Base-by-base conservation (phyloP, 495 filamentous ascomycete genomes). In the Xylaria scruposa region DNA sequence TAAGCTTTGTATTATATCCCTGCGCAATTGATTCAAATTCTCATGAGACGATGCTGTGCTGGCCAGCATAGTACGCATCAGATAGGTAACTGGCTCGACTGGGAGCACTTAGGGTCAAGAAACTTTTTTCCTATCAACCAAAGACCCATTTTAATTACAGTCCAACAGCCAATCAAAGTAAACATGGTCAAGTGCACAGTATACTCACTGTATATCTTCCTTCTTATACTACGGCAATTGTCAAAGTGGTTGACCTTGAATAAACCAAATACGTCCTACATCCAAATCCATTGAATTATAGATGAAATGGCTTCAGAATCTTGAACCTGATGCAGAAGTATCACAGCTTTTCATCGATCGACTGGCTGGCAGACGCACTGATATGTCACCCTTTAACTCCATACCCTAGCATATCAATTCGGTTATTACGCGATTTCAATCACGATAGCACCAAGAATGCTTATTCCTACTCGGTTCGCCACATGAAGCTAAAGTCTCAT, bases 51-150 rank as follows among this genome's bases (percentile, higher is more conserved):
- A 51, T 10, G 46, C 17, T 19, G 26, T 21, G 64, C 49, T n/a
- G 33, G 19, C 24, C 21, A 24, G n/a, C 19, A 15, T 47, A 47
- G 1, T 64, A 47, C 4, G 31, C n/a, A 64, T 15, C 61, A 46
- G 21, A 44, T 9, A 46, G 21, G 29, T 9, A 49, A 65, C 33
- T 65, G 62, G n/a, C n/a, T n/a, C n/a, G n/a, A 17, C 51, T 29
- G 2, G n/a, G 10, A 31, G 63, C 38, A 40, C 46, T 38, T 3
- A 3, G 29, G 44, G 46, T 26, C 19, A 26, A 15, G 42, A 70
- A 70, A 46, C 38, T 70, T 70, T 70, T 70, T 63, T 38, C 15
- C 17, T 59, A 24, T 7, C n/a, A 38, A 38, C 19, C 8, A 51
- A 12, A 54, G 46, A 26, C 58, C 68, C 68, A 70, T 10, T 51